Percentiles rank a stretch among this genome's conserved stretches.
Evolutionary conservation across 768 basidiomycete species (phyloP).

Genomic region (Mycena vitilis): DNA sequence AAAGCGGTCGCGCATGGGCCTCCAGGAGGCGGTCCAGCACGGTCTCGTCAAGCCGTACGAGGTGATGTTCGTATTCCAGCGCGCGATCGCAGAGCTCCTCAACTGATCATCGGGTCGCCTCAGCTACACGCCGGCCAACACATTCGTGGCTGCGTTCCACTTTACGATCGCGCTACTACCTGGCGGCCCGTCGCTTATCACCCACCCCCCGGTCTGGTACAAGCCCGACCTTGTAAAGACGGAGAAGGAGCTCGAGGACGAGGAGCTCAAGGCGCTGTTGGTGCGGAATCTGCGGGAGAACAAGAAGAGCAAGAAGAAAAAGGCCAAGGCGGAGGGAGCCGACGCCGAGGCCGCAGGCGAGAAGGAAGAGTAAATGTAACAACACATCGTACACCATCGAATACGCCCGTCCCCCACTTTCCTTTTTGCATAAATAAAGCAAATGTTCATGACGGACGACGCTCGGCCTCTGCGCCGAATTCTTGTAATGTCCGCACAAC

Average conservation of each 20-base stretch:
- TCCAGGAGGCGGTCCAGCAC: conserved; percentile 96
- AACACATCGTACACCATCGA: conserved; percentile 34
- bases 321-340: conserved; percentile 58
- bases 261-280: conserved; percentile 84
- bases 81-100: not conserved
- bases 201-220: conserved; percentile 93
- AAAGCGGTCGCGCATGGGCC: conserved; percentile 93
- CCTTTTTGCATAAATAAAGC: conserved; percentile 13
- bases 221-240: conserved; percentile 91
- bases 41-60: conserved; percentile 94
- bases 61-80: conserved; percentile 74
- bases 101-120: not conserved
- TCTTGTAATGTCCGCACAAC: conserved; percentile 84
- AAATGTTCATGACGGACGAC: conserved; percentile 36
- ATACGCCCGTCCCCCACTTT: conserved; percentile 24
- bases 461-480: conserved; percentile 77
- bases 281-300: conserved; percentile 84
- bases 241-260: conserved; percentile 89
- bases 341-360: conserved; percentile 57
- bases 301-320: conserved; percentile 95
- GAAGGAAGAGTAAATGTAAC: conserved; percentile 46
- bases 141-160: conserved; percentile 95
- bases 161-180: conserved; percentile 95
- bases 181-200: conserved; percentile 88
- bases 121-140: conserved; percentile 84